These are phyloP conservation scores for Wickerhamomyces mucosus DNA, from an alignment of 805 yeast species.

Conservation along the genomic window DNA sequence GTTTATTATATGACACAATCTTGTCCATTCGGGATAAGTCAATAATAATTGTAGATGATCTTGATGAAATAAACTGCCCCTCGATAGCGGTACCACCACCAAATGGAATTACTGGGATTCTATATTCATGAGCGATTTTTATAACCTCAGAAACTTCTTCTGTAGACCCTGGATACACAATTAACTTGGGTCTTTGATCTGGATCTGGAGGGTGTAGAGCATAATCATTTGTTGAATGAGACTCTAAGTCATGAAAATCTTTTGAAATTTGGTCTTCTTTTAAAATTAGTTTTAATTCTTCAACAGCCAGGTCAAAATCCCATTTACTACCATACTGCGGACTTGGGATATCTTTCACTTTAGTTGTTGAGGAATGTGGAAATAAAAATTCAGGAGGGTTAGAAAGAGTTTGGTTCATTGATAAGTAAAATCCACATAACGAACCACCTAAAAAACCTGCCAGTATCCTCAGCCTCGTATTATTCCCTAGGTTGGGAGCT, in stretches of 20 bases:
- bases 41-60: conserved; percentile 43
- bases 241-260: conserved; percentile 24
- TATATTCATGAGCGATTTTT: conserved; percentile 42
- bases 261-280: conserved; percentile 23
- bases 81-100: conserved; percentile 62
- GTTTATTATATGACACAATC: conserved; percentile 43
- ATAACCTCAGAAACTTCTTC: conserved; percentile 47
- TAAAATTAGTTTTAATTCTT: conserved; percentile 22
- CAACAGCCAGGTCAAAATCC: conserved; percentile 19
- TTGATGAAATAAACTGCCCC: conserved; percentile 55
- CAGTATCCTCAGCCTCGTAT: conserved; percentile 2
- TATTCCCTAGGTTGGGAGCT: neutral
- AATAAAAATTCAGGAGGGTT: conserved; percentile 20
- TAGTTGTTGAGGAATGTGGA: conserved; percentile 19
- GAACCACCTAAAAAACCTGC: conserved; percentile 15
- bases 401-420: conserved; percentile 15
- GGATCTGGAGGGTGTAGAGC: conserved; percentile 44
- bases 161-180: conserved; percentile 46
- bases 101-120: conserved; percentile 52
- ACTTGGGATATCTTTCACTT: conserved; percentile 14
- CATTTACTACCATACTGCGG: conserved; percentile 19
- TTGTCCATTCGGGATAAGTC: conserved; percentile 56
- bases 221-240: conserved; percentile 40
- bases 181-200: conserved; percentile 20
- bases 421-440: conserved; percentile 15